Evolutionary conservation across 345 rosid genomes (phyloP), one percentile per base, ranked within the genome.

Genomic region (Syzygium oleosum): DNA sequence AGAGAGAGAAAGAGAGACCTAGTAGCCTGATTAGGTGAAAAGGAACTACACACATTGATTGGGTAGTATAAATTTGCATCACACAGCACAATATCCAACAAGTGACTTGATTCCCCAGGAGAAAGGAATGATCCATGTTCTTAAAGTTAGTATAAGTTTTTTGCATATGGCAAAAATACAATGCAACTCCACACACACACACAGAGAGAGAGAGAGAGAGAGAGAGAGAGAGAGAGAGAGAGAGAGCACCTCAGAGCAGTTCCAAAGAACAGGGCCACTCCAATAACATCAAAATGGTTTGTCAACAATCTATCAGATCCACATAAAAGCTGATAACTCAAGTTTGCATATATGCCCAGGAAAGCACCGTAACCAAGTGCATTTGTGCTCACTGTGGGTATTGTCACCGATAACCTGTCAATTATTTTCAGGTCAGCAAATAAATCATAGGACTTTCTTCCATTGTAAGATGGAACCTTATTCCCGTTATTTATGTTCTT

Each of bases 311-410:
- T 92, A 88, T 98, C 99, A 89, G 95, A 90, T 87, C 99, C 98
- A 88, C 94, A 95, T 85, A 96, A 87, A 52, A 98, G 92, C 91
- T 98, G 99, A 90, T 95, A 94, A 87, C 99, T 94, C 92, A 93
- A 51, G 92, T 96, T 98, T 3, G 97, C 96, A 87, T 95, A 95
- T 84, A 95, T 90, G 86, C 99, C 99, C 25, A 98, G 95, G 88
- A 98, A 98, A 87, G 99, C 97, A 86, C 98, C 99, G 86, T 95
- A 95, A 84, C 96, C 98, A 59, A 96, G 97, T 4, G 97, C 95
- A 88, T 92, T 93, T 6, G 94, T 91, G 88, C 95, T 93, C 86
- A 93, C 89, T 6, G 98, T 88, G 15, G 99, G 98, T 87, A 94
- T 89, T 49, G 96, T 93, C 91, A 98, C 97, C 63, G 98, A 95